phyloP scores from a whole-genome alignment of 225 moss, liverwort and hornwort genomes.

The Polytrichum formosum region DNA sequence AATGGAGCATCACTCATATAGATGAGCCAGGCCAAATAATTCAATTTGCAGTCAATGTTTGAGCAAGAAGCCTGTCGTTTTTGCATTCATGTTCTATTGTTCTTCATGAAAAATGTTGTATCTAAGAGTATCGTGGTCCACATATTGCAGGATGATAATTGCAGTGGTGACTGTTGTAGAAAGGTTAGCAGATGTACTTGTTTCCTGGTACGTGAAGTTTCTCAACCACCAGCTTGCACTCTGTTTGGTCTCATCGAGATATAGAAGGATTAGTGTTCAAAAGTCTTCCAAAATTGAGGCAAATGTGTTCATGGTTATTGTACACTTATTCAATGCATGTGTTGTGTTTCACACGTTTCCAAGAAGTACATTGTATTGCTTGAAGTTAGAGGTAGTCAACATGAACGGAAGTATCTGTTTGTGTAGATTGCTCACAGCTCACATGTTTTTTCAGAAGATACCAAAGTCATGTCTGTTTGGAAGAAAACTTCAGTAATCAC shows the following conservation, averaged over 20 bases:
- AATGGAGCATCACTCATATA: not conserved
- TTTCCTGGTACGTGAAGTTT: slow-evolving; percentile 63
- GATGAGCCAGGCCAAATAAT: no score
- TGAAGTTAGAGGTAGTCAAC: not conserved
- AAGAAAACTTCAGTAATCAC: no score
- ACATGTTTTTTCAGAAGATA: no score
- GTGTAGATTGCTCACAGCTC: no score
- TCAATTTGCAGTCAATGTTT: no score
- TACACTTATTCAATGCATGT: not conserved
- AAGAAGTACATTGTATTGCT: not conserved
- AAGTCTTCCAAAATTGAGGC: no score
- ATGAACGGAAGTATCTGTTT: no score
- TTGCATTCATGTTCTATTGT: no score
- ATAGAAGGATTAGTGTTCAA: no score
- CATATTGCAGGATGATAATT: slow-evolving; percentile 74
- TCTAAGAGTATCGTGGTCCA: not conserved
- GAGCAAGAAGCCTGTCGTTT: no score
- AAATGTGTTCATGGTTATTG: not conserved
- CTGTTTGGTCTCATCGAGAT: not conserved
- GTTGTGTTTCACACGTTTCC: not conserved
- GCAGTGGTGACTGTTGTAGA: slow-evolving; percentile 70
- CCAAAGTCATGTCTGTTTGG: no score
- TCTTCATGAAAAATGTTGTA: not conserved
- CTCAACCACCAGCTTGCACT: not conserved
- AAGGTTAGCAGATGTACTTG: slow-evolving; percentile 70